These are phyloP conservation scores for Ascochyta fabae DNA, from an alignment of 2,329 filamentous ascomycete species.

Conservation along the genomic window DNA sequence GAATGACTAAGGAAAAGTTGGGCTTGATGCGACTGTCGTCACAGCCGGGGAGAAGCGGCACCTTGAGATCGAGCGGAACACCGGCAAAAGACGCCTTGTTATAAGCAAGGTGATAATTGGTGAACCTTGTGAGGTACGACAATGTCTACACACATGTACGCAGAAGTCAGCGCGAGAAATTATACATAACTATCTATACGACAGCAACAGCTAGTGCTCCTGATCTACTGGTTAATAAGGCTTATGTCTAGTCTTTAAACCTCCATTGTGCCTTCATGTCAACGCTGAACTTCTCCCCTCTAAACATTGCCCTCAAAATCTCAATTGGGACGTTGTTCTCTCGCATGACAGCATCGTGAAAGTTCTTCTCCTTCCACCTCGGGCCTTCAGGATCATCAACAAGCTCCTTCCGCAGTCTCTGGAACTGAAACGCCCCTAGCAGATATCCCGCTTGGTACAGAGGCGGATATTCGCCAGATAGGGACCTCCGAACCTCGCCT, in stretches of 20 bases:
- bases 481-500: constrained; percentile 64
- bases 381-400: constrained; percentile 44
- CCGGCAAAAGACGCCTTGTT: too few relatives aligned
- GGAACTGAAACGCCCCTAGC: constrained; percentile 65
- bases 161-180: too few relatives aligned
- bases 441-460: constrained; percentile 67
- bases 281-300: constrained; percentile 49
- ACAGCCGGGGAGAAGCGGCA: too few relatives aligned
- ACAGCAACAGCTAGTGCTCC: neutral
- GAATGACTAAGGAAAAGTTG: too few relatives aligned
- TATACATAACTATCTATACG: too few relatives aligned
- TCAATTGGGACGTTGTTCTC: constrained; percentile 64
- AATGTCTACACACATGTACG: too few relatives aligned
- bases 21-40: too few relatives aligned
- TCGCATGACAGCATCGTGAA: constrained; percentile 61
- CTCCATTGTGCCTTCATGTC: constrained; percentile 59
- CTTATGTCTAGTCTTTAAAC: constrained; percentile 32
- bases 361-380: constrained; percentile 58
- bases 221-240: neutral
- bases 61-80: too few relatives aligned
- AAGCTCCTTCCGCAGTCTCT: constrained; percentile 58
- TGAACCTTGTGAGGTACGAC: too few relatives aligned
- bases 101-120: too few relatives aligned
- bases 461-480: constrained; percentile 63
- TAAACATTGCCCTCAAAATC: constrained; percentile 58